Evolutionary conservation across 768 basidiomycete genomes (phyloP).

Genomic region (Leccinum obscurum): DNA sequence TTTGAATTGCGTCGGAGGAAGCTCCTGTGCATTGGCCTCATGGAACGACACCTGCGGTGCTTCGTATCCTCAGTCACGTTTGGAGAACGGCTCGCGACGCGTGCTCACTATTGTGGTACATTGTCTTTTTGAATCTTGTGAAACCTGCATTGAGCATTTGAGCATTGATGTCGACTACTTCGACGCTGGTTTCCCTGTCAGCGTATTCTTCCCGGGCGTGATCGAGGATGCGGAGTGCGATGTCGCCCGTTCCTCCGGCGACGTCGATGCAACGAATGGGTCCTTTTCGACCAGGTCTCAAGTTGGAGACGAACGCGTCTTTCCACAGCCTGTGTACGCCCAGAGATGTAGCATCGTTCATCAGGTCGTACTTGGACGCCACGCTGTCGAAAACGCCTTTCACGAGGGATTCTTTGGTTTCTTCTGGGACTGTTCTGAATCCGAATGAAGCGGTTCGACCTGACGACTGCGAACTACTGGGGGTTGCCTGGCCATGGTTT

Average conservation of each 20-base stretch:
- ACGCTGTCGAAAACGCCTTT: slow-evolving; percentile 95
- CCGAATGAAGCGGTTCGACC: slow-evolving; percentile 82
- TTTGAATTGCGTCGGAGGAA: slow-evolving; percentile 65
- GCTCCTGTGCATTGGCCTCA: slow-evolving; percentile 87
- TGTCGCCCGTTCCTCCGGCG: slow-evolving; percentile 97
- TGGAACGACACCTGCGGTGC: slow-evolving; percentile 92
- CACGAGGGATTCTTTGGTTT: slow-evolving; percentile 86
- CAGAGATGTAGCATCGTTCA: slow-evolving; percentile 99
- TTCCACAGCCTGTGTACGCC: slow-evolving; percentile 98
- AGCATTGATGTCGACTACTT: slow-evolving; percentile 91
- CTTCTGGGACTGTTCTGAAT: slow-evolving; percentile 85
- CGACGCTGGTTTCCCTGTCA: slow-evolving; percentile 86
- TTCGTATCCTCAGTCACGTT: slow-evolving; percentile 31
- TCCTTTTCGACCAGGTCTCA: slow-evolving; percentile 77
- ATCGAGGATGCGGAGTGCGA: slow-evolving; percentile 92
- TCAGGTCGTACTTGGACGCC: slow-evolving; percentile 91
- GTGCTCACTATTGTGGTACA: slow-evolving; percentile 93
- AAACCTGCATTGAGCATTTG: slow-evolving; percentile 95
- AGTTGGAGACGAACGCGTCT: slow-evolving; percentile 75
- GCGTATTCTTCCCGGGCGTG: slow-evolving; percentile 85
- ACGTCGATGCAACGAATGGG: slow-evolving; percentile 87
- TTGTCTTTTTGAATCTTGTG: slow-evolving; percentile 90
- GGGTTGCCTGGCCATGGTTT: slow-evolving; percentile 23
- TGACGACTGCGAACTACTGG: slow-evolving; percentile 17
- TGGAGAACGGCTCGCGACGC: neutral